Evolutionary conservation across 768 basidiomycete species (phyloP).

Genomic region (Chiua virens): DNA sequence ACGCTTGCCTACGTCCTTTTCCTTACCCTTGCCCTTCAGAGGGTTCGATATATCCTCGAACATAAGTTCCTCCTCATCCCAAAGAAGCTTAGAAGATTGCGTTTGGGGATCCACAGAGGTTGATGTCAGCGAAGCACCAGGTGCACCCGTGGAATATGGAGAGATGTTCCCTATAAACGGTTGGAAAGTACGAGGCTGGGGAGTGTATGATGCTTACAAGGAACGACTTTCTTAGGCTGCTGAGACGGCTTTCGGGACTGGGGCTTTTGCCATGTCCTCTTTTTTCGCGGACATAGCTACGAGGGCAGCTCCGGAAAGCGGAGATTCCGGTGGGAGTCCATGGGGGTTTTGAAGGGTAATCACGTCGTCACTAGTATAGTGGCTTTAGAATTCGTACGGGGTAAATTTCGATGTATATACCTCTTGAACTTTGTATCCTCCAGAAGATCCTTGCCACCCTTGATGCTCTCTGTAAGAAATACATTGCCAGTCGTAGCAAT

Average conservation of each 20-base stretch:
- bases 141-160: conserved; percentile 86
- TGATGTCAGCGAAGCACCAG: conserved; percentile 92
- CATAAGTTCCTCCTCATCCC: conserved; percentile 99
- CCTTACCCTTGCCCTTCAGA: conserved; percentile 84
- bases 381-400: not conserved
- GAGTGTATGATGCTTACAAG: conserved; percentile 51
- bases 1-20: conserved; percentile 87
- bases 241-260: conserved; percentile 34
- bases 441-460: conserved; percentile 83
- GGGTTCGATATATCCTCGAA: conserved; percentile 88
- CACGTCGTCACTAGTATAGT: conserved; percentile 66
- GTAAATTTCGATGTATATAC: conserved; percentile 38
- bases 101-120: conserved; percentile 83
- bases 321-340: conserved; percentile 62
- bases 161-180: conserved; percentile 73
- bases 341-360: conserved; percentile 95
- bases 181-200: not conserved
- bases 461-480: conserved; percentile 88
- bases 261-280: conserved; percentile 29
- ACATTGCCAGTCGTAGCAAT: conserved; percentile 91
- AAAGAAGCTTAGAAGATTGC: conserved; percentile 72
- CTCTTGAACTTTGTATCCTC: conserved; percentile 84
- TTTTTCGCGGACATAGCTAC: conserved; percentile 36
- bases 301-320: conserved; percentile 29
- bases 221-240: conserved; percentile 54